These are phyloP conservation scores for Plasmodium cynomolgi DNA, from an alignment of 169 alveolate genomes.

Conservation along the genomic window DNA sequence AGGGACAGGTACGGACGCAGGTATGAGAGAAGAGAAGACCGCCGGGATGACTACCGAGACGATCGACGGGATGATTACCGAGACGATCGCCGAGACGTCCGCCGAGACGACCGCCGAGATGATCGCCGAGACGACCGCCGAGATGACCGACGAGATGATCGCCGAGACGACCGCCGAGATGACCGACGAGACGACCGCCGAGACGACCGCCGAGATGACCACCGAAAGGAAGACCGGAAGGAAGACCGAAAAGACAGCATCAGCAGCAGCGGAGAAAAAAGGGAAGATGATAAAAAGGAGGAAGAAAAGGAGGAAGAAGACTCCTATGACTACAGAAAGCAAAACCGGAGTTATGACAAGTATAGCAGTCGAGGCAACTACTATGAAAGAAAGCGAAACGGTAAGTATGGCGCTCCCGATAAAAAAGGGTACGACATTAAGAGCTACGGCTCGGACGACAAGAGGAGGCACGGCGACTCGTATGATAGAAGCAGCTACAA, in stretches of 20 bases:
- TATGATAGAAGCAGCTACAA: not conserved
- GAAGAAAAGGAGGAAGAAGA: slow-evolving; percentile 29
- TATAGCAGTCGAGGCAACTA: slow-evolving; percentile 19
- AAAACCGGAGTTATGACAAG: slow-evolving; percentile 7
- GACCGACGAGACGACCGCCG: not conserved
- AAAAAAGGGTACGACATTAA: slow-evolving; percentile 40
- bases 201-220: not conserved
- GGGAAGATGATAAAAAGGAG: slow-evolving; percentile 11
- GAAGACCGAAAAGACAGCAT: slow-evolving; percentile 14
- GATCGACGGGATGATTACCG: not conserved
- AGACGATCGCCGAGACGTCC: not conserved
- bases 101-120: slow-evolving; percentile 10
- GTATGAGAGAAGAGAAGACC: slow-evolving; percentile 15
- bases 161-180: slow-evolving; percentile 1
- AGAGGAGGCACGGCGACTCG: slow-evolving; percentile 32
- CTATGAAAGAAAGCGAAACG: slow-evolving; percentile 52
- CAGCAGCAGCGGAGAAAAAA: not conserved
- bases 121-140: slow-evolving; percentile 29
- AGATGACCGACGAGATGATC: slow-evolving; percentile 3
- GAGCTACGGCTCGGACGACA: slow-evolving; percentile 44
- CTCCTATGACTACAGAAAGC: slow-evolving; percentile 27
- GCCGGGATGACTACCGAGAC: not conserved
- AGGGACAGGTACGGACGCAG: slow-evolving; percentile 18
- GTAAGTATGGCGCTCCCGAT: slow-evolving; percentile 26
- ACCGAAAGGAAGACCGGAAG: not conserved